Evolutionary conservation across 2,329 filamentous ascomycete species (phyloP).

Genomic region (Nemania abortiva): DNA sequence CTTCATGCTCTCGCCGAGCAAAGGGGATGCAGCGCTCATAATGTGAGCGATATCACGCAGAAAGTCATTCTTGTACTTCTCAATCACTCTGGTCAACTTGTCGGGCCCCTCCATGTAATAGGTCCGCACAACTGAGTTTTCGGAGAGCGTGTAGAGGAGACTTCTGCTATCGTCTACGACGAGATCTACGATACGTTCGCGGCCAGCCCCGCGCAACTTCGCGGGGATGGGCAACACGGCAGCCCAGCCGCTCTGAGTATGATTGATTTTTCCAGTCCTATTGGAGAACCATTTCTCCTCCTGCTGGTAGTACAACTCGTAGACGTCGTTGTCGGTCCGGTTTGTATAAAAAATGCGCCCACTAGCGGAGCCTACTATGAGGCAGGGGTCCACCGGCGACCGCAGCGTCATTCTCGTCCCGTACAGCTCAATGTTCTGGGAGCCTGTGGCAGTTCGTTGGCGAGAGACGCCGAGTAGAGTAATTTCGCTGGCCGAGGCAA

Average conservation of each 20-base stretch:
- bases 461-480: slow-evolving; percentile 87
- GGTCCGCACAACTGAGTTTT: slow-evolving; percentile 86
- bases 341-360: slow-evolving; percentile 96
- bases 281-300: slow-evolving; percentile 97
- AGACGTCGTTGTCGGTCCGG: slow-evolving; percentile 83
- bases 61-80: slow-evolving; percentile 72
- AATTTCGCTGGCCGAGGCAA: slow-evolving; percentile 88
- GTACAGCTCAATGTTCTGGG: slow-evolving; percentile 81
- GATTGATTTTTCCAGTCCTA: slow-evolving; percentile 88
- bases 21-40: slow-evolving; percentile 76
- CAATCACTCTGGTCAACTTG: slow-evolving; percentile 72
- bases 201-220: slow-evolving; percentile 62
- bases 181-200: slow-evolving; percentile 80
- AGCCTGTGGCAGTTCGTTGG: slow-evolving; percentile 73
- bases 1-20: slow-evolving; percentile 76
- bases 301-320: slow-evolving; percentile 95
- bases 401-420: slow-evolving; percentile 87
- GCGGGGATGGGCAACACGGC: slow-evolving; percentile 70
- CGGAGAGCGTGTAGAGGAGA: slow-evolving; percentile 91
- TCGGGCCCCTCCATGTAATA: slow-evolving; percentile 83
- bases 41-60: slow-evolving; percentile 83
- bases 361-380: slow-evolving; percentile 83
- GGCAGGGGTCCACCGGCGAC: slow-evolving; percentile 80
- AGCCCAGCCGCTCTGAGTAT: slow-evolving; percentile 79
- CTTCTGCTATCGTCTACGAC: slow-evolving; percentile 89